These are phyloP conservation scores for Solanum medicagineum DNA, from an alignment of 257 asterid species.

Conservation along the genomic window DNA sequence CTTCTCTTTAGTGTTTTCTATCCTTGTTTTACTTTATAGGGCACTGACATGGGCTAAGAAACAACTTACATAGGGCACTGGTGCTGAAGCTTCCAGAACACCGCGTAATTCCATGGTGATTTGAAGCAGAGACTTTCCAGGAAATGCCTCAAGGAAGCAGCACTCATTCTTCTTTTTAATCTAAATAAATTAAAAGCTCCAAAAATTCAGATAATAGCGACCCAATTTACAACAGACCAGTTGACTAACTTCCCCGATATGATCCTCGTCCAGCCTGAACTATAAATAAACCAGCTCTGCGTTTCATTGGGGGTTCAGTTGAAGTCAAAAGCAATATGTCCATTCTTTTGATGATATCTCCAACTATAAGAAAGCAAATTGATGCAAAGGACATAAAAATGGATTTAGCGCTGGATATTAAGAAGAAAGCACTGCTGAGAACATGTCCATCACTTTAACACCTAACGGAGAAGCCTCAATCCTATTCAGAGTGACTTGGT, in stretches of 20 bases:
- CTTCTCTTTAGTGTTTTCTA: background rate
- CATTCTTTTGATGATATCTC: slow-evolving; percentile 34
- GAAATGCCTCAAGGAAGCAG: slow-evolving; percentile 54
- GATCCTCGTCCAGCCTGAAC: slow-evolving; percentile 97
- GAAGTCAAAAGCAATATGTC: slow-evolving; percentile 38
- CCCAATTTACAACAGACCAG: slow-evolving; percentile 13
- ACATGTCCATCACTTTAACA: slow-evolving; percentile 5
- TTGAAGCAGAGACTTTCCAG: slow-evolving; percentile 66
- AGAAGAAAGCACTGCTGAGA: slow-evolving; percentile 1
- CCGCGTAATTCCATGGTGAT: slow-evolving; percentile 90
- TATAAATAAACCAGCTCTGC: slow-evolving; percentile 78
- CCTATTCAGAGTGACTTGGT: background rate
- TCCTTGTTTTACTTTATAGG: background rate
- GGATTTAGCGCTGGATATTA: slow-evolving; percentile 10
- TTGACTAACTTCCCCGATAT: slow-evolving; percentile 73
- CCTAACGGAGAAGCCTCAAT: background rate
- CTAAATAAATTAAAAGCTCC: slow-evolving; percentile 18
- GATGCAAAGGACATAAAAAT: slow-evolving; percentile 9
- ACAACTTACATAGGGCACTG: slow-evolving; percentile 50
- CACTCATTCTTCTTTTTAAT: slow-evolving; percentile 40
- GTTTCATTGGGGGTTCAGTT: slow-evolving; percentile 78
- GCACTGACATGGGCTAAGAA: background rate
- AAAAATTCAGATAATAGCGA: slow-evolving; percentile 17
- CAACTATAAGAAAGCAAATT: background rate
- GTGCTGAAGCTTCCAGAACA: slow-evolving; percentile 75